A percentile compares a stretch with the other conserved stretches of the same genome.
These are phyloP conservation scores for Linaria vulgaris DNA, from an alignment of 257 asterid genomes.

Conservation along the genomic window DNA sequence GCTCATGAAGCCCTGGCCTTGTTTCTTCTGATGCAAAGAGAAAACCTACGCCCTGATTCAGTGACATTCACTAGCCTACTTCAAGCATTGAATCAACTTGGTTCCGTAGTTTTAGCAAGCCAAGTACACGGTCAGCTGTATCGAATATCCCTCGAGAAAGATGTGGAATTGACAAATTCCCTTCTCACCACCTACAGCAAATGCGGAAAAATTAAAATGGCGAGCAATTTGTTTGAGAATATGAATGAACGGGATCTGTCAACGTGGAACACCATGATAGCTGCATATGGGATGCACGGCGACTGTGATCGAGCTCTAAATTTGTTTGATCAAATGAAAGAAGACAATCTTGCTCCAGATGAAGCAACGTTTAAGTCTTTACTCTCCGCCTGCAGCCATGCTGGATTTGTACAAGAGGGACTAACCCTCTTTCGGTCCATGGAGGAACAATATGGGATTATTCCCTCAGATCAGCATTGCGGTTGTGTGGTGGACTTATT, in stretches of 20 bases:
- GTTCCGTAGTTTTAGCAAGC: slow-evolving; percentile 34
- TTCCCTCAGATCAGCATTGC: slow-evolving; percentile 59
- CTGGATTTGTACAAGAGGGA: slow-evolving; percentile 49
- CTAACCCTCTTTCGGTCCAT: slow-evolving; percentile 38
- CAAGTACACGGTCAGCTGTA: slow-evolving; percentile 45
- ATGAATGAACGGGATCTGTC: slow-evolving; percentile 37
- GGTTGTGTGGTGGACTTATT: slow-evolving; percentile 60
- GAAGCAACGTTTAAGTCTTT: slow-evolving; percentile 49
- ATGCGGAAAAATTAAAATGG: slow-evolving; percentile 39
- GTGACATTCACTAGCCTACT: slow-evolving; percentile 45
- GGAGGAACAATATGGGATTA: slow-evolving; percentile 41
- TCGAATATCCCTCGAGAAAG: slow-evolving; percentile 33
- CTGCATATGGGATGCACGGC: slow-evolving; percentile 64
- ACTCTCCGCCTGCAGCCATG: slow-evolving; percentile 65
- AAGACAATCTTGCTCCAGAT: slow-evolving; percentile 35
- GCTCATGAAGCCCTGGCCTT: slow-evolving; percentile 38
- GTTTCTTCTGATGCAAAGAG: slow-evolving; percentile 48
- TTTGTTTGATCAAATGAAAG: slow-evolving; percentile 42
- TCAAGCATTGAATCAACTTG: slow-evolving; percentile 46
- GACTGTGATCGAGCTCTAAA: slow-evolving; percentile 37
- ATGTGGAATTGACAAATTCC: slow-evolving; percentile 38
- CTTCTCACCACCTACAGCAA: slow-evolving; percentile 52
- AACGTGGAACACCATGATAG: slow-evolving; percentile 60
- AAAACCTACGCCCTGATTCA: slow-evolving; percentile 40
- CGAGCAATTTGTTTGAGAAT: slow-evolving; percentile 40